Conservation (phyloP, 176 grass and related monocot genomes). For the Triticum turgidum region DNA sequence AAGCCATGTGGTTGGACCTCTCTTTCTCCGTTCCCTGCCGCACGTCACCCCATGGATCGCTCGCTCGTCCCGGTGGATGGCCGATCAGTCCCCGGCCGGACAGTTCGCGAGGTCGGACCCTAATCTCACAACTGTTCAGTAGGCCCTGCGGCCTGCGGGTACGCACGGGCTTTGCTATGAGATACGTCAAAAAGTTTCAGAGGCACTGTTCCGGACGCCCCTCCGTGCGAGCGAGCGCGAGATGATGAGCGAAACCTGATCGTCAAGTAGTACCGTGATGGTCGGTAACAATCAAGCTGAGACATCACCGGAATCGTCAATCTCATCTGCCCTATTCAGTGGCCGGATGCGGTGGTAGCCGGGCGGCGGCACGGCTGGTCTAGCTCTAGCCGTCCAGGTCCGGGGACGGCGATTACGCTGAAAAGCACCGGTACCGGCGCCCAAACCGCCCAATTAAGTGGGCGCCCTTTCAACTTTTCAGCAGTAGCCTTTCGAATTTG, state of each 20-base stretch:
- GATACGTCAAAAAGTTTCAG: too few relatives aligned
- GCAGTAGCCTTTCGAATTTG: background rate
- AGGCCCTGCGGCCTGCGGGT: too few relatives aligned
- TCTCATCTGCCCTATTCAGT: background rate
- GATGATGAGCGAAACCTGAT: too few relatives aligned
- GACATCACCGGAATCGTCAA: background rate
- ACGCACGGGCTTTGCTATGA: too few relatives aligned
- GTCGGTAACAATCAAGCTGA: background rate
- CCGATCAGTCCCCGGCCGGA: background rate
- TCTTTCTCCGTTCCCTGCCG: background rate
- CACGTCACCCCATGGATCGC: background rate
- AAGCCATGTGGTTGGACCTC: slow-evolving; percentile 24
- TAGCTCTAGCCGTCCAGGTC: background rate
- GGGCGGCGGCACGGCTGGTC: background rate
- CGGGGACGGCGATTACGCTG: background rate
- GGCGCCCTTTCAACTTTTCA: background rate
- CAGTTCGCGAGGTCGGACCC: background rate
- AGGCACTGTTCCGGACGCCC: background rate
- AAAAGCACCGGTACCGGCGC: slow-evolving; percentile 35
- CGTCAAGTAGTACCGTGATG: background rate
- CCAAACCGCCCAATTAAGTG: slow-evolving; percentile 13
- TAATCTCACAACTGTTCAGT: background rate
- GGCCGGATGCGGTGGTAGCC: background rate
- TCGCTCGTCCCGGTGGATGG: background rate
- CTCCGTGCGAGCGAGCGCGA: background rate